Percentiles rank a stretch among this genome's conserved stretches.
phyloP scores from a whole-genome alignment of 2,329 filamentous ascomycete species.

The Epichloe aotearoae region DNA sequence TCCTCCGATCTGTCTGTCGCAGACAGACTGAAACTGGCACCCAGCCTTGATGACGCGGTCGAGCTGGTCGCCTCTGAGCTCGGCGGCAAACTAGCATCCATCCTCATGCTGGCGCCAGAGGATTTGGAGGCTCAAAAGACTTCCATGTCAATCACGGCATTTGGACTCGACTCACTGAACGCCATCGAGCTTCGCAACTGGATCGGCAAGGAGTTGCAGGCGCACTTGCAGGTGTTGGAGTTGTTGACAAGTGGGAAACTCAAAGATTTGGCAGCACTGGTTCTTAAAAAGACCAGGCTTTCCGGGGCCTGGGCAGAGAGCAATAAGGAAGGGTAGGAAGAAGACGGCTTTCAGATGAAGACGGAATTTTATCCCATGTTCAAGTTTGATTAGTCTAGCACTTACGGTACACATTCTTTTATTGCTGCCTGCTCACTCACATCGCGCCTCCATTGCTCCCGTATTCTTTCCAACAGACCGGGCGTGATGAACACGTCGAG shows the following conservation, averaged over 20 bases:
- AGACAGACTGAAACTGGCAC: constrained; percentile 9
- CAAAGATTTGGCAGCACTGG: constrained; percentile 11
- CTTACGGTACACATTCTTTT: neutral
- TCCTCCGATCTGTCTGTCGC: constrained; percentile 3
- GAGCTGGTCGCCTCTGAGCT: constrained; percentile 13
- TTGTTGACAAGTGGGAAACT: constrained; percentile 35
- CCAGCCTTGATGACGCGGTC: constrained; percentile 10
- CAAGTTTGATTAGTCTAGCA: no score
- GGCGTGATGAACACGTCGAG: constrained; percentile 31
- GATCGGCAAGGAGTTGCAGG: constrained; percentile 30
- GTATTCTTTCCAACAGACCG: constrained; percentile 26
- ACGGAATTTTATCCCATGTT: no score
- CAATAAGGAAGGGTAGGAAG: neutral
- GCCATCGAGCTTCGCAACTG: constrained; percentile 39
- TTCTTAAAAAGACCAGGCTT: constrained; percentile 15
- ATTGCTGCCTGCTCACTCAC: neutral
- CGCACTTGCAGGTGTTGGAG: constrained; percentile 39
- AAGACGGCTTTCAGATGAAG: no score
- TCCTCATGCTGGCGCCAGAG: constrained; percentile 15
- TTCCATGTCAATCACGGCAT: constrained; percentile 12
- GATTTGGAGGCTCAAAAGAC: constrained; percentile 12
- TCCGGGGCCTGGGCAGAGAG: constrained; percentile 8
- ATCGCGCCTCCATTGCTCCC: constrained; percentile 11
- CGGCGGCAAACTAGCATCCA: constrained; percentile 22
- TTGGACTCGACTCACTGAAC: constrained; percentile 33